Percentiles rank a stretch among this genome's conserved stretches.
Conservation (phyloP, 495 filamentous ascomycete genomes). For the Cudoniella acicularis region DNA sequence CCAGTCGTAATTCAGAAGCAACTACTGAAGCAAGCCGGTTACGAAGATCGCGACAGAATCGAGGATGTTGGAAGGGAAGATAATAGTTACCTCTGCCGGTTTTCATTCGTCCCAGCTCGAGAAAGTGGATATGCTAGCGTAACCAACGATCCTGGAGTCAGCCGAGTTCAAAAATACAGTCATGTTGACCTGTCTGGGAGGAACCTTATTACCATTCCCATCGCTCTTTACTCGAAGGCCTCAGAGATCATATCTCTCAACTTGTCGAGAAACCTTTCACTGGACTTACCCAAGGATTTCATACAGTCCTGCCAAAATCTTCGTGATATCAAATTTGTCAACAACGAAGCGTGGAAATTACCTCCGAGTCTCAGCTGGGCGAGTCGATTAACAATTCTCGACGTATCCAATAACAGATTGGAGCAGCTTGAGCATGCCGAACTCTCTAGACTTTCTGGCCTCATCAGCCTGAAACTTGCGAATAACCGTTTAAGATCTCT, state of each 20-base stretch:
- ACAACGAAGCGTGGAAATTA: conserved; percentile 85
- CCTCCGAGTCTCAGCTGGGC: conserved; percentile 82
- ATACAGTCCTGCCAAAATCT: conserved; percentile 88
- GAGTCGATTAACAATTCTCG: conserved; percentile 76
- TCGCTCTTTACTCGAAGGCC: conserved; percentile 85
- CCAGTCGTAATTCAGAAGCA: conserved; percentile 92
- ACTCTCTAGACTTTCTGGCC: conserved; percentile 62
- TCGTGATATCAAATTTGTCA: conserved; percentile 90
- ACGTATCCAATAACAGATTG: conserved; percentile 90
- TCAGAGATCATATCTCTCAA: conserved; percentile 93
- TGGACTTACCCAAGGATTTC: conserved; percentile 95
- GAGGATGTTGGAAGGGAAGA: conserved; percentile 98
- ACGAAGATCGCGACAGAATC: conserved; percentile 78
- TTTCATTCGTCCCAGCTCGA: conserved; percentile 86
- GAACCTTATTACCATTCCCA: conserved; percentile 92
- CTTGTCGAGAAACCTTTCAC: conserved; percentile 82
- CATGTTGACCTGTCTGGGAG: conserved; percentile 90
- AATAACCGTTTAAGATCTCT: conserved; percentile 82
- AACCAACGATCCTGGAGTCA: conserved; percentile 69
- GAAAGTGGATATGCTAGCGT: conserved; percentile 67
- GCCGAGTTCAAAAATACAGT: conserved; percentile 80
- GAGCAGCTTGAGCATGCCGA: conserved; percentile 82
- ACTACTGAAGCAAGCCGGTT: conserved; percentile 88
- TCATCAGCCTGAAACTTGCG: conserved; percentile 86
- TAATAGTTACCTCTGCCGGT: conserved; percentile 93